Base-by-base conservation (phyloP, 441 rosid genomes). In the Heliophila coronopifolia region DNA sequence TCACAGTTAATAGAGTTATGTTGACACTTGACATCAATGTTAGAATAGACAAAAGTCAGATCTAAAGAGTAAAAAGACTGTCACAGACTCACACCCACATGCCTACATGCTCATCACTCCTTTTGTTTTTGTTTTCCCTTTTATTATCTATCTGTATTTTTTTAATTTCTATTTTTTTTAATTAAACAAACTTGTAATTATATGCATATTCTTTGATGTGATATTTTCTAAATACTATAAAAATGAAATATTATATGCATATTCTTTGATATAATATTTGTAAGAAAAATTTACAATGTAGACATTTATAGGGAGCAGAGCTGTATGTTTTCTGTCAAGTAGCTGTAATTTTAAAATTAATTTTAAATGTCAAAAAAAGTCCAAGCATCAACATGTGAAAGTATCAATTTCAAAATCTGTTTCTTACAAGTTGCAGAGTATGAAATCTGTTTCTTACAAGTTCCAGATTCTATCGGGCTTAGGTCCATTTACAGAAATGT, bases 11-110 rank as follows among this genome's bases (percentile, higher is more conserved):
- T 43, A 36, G 38, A 28, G 49, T 37, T 45, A 33, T 28, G 65
- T 52, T 51, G 58, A 56, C 70, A 51, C 58, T n/a, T n/a, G n/a
- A n/a, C n/a, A n/a, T n/a, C 70, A 51, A 45, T 65, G 70, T 45
- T 50, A 50, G 59, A 65, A 58, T 13, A 37, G 54, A 57, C 62
- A 65, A 58, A 59, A 58, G 65, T 65, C 70, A 65, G 60, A 65
- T 58, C 60, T 51, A 37, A 36, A 58, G 51, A 15, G 25, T 42
- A 43, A 50, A 47, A 35, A 43, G 50, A 58, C 69, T 23, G 49
- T 58, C 70, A 45, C 55, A 65, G 32, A 45, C 60, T 58, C 38
- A 33, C 55, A 65, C 39, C 49, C 69, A 65, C 65, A 58, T 65
- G 59, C 19, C 35, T 50, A 58, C 69, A 50, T 58, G 60, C 65